Percentiles rank a stretch among this genome's conserved stretches.
These are phyloP conservation scores for Leccinum discolor DNA, from an alignment of 1,284 basidiomycete species.

Conservation along the genomic window DNA sequence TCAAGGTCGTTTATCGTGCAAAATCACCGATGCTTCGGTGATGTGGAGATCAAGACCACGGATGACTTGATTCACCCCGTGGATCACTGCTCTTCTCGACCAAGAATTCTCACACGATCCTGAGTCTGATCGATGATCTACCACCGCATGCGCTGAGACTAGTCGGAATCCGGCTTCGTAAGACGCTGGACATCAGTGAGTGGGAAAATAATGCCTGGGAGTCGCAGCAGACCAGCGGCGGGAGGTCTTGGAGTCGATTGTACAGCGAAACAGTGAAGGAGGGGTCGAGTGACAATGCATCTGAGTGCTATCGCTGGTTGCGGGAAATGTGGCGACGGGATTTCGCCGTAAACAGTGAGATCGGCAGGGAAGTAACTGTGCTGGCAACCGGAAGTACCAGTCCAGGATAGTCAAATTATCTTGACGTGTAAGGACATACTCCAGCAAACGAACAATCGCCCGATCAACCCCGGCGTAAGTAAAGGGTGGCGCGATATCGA, in stretches of 20 bases:
- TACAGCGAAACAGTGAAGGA: not conserved
- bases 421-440: conserved; percentile 7
- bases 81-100: too few relatives aligned
- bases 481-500: conserved; percentile 1
- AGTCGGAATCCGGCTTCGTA: not conserved
- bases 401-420: conserved; percentile 3
- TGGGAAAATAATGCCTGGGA: conserved; percentile 7
- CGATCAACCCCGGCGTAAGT: conserved; percentile 6
- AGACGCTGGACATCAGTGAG: not conserved
- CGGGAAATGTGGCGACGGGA: conserved; percentile 2
- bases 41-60: too few relatives aligned
- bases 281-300: not conserved
- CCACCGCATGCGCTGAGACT: too few relatives aligned
- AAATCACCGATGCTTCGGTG: too few relatives aligned
- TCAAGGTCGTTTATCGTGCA: too few relatives aligned
- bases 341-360: conserved; percentile 10
- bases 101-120: too few relatives aligned
- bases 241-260: not conserved
- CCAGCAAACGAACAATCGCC: conserved; percentile 3
- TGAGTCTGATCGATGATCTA: too few relatives aligned
- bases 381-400: conserved; percentile 2
- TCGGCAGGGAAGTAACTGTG: conserved; percentile 9
- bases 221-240: conserved; percentile 4
- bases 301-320: not conserved
- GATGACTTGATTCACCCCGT: too few relatives aligned